Base-by-base conservation (phyloP, 2,329 filamentous ascomycete species). In the Arthroderma uncinatum region DNA sequence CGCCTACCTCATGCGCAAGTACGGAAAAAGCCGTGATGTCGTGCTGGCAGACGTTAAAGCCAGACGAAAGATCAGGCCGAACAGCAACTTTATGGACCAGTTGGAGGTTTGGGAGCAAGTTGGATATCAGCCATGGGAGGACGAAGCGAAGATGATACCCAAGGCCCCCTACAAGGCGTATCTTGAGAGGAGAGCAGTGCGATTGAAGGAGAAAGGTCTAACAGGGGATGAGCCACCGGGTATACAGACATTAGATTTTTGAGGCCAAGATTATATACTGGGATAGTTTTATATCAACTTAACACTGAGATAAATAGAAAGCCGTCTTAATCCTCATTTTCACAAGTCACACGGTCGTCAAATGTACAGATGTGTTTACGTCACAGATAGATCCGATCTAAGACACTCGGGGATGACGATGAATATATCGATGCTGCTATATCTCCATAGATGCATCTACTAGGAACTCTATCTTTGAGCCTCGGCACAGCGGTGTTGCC, bases 1-100 rank as follows among this genome's bases (percentile, higher is more conserved):
- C 47, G 64, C 64, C 30, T 68, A 67, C 60, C 61, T 68, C 2
- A 68, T 67, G 65, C 63, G 65, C 50, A 68, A 66, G 25, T 58
- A 64, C 16, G 14, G 52, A 39, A 59, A 59, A 23, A 48, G 53
- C 48, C 58, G 57, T 61, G 58, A 19, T 42, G 62, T 65, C 47
- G 62, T 62, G 42, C 60, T 65, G 10, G 47, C 57, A 16, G 63
- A 63, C 56, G 64, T 65, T 42, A 60, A 65, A 63, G 58, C 54
- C 37, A 66, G 64, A 55, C 63, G 64, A 34, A 65, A 59, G 57
- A 52, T 66, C 57, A 65, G 61, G 37, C 62, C 63, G 37, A 67
- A 62, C 55, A n/a, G 55, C 33, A 67, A 65, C 57, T 62, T 66
- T 54, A 65, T 57, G 40, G 60, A 63, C 47, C 65, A 68, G 60